These are phyloP conservation scores for Aspergillus thermomutatus DNA, from an alignment of 2,329 filamentous ascomycete species.

Conservation along the genomic window DNA sequence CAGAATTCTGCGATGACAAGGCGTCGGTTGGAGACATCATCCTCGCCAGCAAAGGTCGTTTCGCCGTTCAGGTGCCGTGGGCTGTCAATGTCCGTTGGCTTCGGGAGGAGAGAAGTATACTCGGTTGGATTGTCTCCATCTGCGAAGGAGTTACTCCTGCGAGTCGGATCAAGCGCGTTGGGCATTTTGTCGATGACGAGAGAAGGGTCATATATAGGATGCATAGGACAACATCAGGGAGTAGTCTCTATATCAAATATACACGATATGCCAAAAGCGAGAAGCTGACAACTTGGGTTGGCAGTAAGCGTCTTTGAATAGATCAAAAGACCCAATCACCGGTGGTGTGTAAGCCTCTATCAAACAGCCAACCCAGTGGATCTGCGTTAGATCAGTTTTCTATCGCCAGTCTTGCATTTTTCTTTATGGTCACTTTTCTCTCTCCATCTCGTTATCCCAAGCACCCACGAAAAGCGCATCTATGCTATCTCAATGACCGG, in stretches of 20 bases:
- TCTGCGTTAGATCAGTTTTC: not conserved
- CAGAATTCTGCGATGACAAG: constrained; percentile 59
- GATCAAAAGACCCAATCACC: not conserved
- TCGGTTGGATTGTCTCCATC: constrained; percentile 14
- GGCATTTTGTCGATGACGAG: constrained; percentile 7
- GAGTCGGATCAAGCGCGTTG: not conserved
- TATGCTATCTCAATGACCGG: not conserved
- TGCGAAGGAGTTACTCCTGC: not conserved
- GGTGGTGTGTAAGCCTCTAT: too few relatives aligned
- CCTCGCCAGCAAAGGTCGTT: constrained; percentile 34
- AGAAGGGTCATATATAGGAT: not conserved
- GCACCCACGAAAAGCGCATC: too few relatives aligned
- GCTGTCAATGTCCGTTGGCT: constrained; percentile 12
- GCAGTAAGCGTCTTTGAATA: not conserved
- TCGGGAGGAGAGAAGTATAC: constrained; percentile 28
- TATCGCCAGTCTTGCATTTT: not conserved
- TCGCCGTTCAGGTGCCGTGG: constrained; percentile 30
- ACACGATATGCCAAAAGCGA: not conserved
- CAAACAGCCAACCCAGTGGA: not conserved
- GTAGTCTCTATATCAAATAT: not conserved
- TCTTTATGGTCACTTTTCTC: not conserved
- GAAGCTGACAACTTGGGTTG: not conserved
- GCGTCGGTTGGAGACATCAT: constrained; percentile 32
- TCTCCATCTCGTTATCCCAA: not conserved
- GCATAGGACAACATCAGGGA: not conserved